Conservation (phyloP, 2,329 filamentous ascomycete genomes). For the Tolypocladium sp. region DNA sequence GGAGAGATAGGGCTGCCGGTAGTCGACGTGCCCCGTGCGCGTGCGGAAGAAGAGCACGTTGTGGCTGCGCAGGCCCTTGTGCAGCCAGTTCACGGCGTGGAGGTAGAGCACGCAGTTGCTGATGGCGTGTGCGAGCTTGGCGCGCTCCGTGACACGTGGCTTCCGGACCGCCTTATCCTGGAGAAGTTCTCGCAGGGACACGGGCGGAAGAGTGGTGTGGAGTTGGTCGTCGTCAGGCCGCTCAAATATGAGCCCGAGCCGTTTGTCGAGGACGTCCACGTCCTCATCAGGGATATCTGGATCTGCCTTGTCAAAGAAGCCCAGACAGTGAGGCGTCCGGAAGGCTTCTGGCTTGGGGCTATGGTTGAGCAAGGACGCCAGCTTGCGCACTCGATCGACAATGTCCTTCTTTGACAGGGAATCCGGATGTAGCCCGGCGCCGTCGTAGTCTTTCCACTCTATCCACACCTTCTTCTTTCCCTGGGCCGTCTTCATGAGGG, state of each 20-base stretch:
- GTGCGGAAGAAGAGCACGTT: slow-evolving; percentile 43
- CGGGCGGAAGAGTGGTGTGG: slow-evolving; percentile 26
- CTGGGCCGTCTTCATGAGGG: slow-evolving; percentile 22
- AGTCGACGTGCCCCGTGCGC: slow-evolving; percentile 21
- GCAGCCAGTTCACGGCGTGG: slow-evolving; percentile 47
- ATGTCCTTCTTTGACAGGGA: slow-evolving; percentile 32
- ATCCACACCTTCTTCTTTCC: slow-evolving; percentile 34
- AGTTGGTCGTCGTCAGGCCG: slow-evolving; percentile 29
- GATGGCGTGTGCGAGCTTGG: slow-evolving; percentile 40
- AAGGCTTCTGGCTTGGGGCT: slow-evolving; percentile 39
- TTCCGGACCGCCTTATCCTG: slow-evolving; percentile 21
- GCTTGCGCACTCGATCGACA: slow-evolving; percentile 33
- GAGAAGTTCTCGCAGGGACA: slow-evolving; percentile 39
- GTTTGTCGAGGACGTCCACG: slow-evolving; percentile 29
- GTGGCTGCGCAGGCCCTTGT: slow-evolving; percentile 46
- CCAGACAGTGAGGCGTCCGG: slow-evolving; percentile 39
- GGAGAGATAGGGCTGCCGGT: slow-evolving; percentile 33
- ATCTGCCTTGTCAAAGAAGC: slow-evolving; percentile 38
- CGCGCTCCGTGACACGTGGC: slow-evolving; percentile 41
- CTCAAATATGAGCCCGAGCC: slow-evolving; percentile 46
- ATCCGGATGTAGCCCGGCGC: slow-evolving; percentile 20
- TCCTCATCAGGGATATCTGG: slow-evolving; percentile 23
- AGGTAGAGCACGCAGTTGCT: slow-evolving; percentile 44
- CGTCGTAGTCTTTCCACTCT: slow-evolving; percentile 41
- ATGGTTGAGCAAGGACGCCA: slow-evolving; percentile 38